A percentile compares a stretch with the other conserved stretches of the same genome.
phyloP scores from a whole-genome alignment of 2,329 filamentous ascomycete species.

The Colletotrichum sp. region DNA sequence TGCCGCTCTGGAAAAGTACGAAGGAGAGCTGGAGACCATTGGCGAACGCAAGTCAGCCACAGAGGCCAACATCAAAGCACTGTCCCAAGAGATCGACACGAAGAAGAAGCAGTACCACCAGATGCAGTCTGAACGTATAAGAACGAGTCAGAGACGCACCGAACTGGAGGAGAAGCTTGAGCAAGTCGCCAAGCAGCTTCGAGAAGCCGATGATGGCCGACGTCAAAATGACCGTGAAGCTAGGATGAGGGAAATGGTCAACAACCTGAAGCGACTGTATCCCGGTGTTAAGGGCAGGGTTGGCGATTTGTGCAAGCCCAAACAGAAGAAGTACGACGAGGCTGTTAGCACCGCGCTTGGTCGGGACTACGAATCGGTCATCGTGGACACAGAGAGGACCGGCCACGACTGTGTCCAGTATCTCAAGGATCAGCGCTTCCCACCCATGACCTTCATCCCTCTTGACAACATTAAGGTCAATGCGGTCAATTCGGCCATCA shows the following conservation, averaged over 20 bases:
- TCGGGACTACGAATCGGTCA: slow-evolving; percentile 89
- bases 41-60: slow-evolving; percentile 69
- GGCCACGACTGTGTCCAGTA: slow-evolving; percentile 94
- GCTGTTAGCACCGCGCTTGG: slow-evolving; percentile 93
- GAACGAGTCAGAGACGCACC: slow-evolving; percentile 79
- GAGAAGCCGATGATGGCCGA: slow-evolving; percentile 83
- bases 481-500: slow-evolving; percentile 86
- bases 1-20: slow-evolving; percentile 74
- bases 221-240: slow-evolving; percentile 85
- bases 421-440: slow-evolving; percentile 85
- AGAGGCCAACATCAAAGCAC: slow-evolving; percentile 66
- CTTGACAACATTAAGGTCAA: slow-evolving; percentile 97
- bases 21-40: slow-evolving; percentile 72
- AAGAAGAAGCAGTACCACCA: slow-evolving; percentile 94
- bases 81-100: slow-evolving; percentile 76
- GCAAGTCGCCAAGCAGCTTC: slow-evolving; percentile 78
- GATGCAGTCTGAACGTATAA: slow-evolving; percentile 80
- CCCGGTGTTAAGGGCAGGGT: slow-evolving; percentile 90
- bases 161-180: slow-evolving; percentile 93
- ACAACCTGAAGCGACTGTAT: slow-evolving; percentile 86
- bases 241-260: slow-evolving; percentile 80
- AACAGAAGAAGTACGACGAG: slow-evolving; percentile 95
- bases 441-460: slow-evolving; percentile 92
- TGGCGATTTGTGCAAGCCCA: slow-evolving; percentile 90
- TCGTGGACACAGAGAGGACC: slow-evolving; percentile 94